Percentiles rank a stretch among this genome's conserved stretches.
phyloP scores from a whole-genome alignment of 2,329 filamentous ascomycete species.

The Trichoderma sp. region DNA sequence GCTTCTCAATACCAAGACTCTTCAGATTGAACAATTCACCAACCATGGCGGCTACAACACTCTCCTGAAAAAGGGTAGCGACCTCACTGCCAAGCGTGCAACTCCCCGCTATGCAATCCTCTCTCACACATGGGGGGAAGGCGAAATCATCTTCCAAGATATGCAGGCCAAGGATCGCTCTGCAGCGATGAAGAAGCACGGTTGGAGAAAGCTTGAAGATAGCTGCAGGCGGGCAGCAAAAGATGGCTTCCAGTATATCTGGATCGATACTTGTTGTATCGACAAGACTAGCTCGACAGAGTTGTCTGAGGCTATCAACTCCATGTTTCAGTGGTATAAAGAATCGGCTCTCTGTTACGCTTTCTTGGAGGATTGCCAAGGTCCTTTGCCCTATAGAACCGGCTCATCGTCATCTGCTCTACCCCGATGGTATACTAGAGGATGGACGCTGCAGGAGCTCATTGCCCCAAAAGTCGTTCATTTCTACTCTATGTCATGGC shows the following conservation, averaged over 20 bases:
- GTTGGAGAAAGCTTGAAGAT: conserved; percentile 24
- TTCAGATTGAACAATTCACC: conserved; percentile 21
- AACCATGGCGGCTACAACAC: background rate
- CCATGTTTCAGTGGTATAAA: background rate
- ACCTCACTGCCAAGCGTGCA: background rate
- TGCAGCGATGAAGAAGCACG: conserved; percentile 13
- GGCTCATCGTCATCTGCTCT: background rate
- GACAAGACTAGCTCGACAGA: conserved; percentile 29
- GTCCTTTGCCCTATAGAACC: conserved; percentile 4
- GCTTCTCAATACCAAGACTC: conserved; percentile 24
- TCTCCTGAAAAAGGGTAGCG: background rate
- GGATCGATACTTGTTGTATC: conserved; percentile 32
- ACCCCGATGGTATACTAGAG: conserved; percentile 34
- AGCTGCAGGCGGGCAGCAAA: conserved; percentile 23
- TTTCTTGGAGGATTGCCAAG: conserved; percentile 21
- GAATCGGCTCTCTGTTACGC: background rate
- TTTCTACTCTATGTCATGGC: background rate
- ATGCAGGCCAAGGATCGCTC: conserved; percentile 11
- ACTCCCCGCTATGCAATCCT: conserved; percentile 29
- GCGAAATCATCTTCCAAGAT: conserved; percentile 30
- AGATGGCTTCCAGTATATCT: conserved; percentile 27
- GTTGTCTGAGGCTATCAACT: conserved; percentile 16
- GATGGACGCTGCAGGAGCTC: conserved; percentile 58
- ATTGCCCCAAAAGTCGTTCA: background rate
- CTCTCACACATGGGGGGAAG: conserved; percentile 31